Conservation (phyloP, 176 grass and related monocot genomes). For the Secale cereale region DNA sequence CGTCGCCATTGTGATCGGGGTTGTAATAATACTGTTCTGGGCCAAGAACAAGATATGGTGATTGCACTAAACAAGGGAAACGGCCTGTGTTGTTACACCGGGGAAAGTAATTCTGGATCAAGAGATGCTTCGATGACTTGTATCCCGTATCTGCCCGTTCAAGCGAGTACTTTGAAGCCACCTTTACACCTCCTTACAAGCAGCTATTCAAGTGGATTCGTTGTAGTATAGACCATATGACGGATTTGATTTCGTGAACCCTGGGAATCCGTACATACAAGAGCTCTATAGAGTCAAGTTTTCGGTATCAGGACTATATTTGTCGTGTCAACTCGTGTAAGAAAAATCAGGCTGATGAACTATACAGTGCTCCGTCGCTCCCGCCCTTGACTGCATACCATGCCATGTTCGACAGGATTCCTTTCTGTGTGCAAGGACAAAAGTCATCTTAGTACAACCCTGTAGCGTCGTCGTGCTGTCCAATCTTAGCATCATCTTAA, state of each 20-base stretch:
- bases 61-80: slow-evolving; percentile 17
- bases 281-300: slow-evolving; percentile 38
- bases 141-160: slow-evolving; percentile 57
- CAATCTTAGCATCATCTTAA: too few species aligned
- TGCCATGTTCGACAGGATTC: background rate
- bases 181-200: slow-evolving; percentile 18
- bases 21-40: slow-evolving; percentile 91
- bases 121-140: slow-evolving; percentile 36
- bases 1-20: slow-evolving; percentile 79
- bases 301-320: background rate
- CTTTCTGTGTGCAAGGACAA: background rate
- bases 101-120: slow-evolving; percentile 28
- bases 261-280: slow-evolving; percentile 32
- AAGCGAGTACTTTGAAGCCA: slow-evolving; percentile 39
- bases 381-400: background rate
- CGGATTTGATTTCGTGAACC: slow-evolving; percentile 15
- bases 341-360: slow-evolving; percentile 5
- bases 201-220: slow-evolving; percentile 25
- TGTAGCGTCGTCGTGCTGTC: too few species aligned
- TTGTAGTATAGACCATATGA: slow-evolving; percentile 33
- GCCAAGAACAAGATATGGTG: slow-evolving; percentile 89
- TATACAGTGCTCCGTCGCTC: background rate
- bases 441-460: too few species aligned
- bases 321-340: background rate
- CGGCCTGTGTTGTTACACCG: background rate